Percentiles rank a stretch among this genome's conserved stretches.
Evolutionary conservation across 768 basidiomycete species (phyloP).

Genomic region (Mycena alexandri): DNA sequence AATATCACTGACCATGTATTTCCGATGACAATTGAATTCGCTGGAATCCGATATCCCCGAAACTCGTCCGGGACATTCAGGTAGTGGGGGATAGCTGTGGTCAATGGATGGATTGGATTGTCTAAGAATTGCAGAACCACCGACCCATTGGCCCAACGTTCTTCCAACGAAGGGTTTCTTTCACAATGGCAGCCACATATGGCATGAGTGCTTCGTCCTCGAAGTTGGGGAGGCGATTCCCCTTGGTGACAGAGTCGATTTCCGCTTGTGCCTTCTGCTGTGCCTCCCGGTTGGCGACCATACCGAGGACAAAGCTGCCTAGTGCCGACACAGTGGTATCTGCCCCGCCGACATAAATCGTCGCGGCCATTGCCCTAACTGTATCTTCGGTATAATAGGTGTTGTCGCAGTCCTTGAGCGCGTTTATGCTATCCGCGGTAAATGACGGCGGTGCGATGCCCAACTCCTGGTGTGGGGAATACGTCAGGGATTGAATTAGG

Average conservation of each 20-base stretch:
- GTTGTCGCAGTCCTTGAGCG: neutral
- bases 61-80: conserved; percentile 1
- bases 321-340: conserved; percentile 15
- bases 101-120: neutral
- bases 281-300: conserved; percentile 1
- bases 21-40: conserved; percentile 7
- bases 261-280: neutral
- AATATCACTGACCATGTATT: conserved; percentile 10
- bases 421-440: neutral
- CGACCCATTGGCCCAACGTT: neutral
- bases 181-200: conserved; percentile 1
- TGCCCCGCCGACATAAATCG: conserved; percentile 17
- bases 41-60: conserved; percentile 11
- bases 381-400: conserved; percentile 8
- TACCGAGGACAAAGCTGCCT: conserved; percentile 6
- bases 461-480: neutral
- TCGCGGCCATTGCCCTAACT: neutral
- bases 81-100: neutral
- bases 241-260: conserved; percentile 3
- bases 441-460: conserved; percentile 14
- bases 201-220: neutral
- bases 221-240: conserved; percentile 3
- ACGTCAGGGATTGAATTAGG: neutral
- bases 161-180: conserved; percentile 10
- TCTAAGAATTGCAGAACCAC: neutral